These are phyloP conservation scores for Rhizophora apiculata DNA, from an alignment of 345 rosid species.

Conservation along the genomic window DNA sequence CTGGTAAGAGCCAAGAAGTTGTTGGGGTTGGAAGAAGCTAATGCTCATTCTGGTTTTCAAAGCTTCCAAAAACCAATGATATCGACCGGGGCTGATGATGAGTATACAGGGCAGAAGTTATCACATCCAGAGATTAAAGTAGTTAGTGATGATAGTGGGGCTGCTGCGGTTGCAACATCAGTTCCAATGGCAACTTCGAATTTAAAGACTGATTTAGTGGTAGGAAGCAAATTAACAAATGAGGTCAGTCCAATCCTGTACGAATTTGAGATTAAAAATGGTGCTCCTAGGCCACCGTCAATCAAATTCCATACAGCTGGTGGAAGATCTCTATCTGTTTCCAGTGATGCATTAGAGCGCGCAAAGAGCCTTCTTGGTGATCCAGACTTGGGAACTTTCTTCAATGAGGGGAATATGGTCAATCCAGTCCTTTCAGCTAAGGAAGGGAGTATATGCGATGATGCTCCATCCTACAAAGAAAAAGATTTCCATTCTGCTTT, in stretches of 20 bases:
- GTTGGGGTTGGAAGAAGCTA: constrained; percentile 58
- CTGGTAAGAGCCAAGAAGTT: constrained; percentile 63
- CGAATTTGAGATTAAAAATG: constrained; percentile 29
- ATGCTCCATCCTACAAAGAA: constrained; percentile 40
- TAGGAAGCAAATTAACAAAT: constrained; percentile 24
- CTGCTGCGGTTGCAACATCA: constrained; percentile 18
- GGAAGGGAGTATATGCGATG: constrained; percentile 29
- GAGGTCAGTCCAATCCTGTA: constrained; percentile 24
- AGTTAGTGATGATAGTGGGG: constrained; percentile 16
- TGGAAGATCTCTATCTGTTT: constrained; percentile 81
- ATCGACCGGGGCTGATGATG: constrained; percentile 21
- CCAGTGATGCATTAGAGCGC: constrained; percentile 78
- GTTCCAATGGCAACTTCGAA: constrained; percentile 31
- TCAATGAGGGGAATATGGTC: constrained; percentile 38
- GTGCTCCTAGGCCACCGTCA: constrained; percentile 45
- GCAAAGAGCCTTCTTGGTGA: constrained; percentile 93
- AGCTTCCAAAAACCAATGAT: constrained; percentile 33
- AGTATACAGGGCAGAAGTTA: constrained; percentile 19
- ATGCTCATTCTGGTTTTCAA: constrained; percentile 22
- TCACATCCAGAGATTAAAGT: constrained; percentile 22
- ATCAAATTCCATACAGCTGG: constrained; percentile 85
- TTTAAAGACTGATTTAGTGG: constrained; percentile 26
- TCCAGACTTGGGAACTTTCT: constrained; percentile 62
- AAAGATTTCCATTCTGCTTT: constrained; percentile 28
- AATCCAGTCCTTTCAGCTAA: constrained; percentile 33